These are phyloP conservation scores for Cercospora nicotianae DNA, from an alignment of 2,329 filamentous ascomycete genomes.

Conservation along the genomic window DNA sequence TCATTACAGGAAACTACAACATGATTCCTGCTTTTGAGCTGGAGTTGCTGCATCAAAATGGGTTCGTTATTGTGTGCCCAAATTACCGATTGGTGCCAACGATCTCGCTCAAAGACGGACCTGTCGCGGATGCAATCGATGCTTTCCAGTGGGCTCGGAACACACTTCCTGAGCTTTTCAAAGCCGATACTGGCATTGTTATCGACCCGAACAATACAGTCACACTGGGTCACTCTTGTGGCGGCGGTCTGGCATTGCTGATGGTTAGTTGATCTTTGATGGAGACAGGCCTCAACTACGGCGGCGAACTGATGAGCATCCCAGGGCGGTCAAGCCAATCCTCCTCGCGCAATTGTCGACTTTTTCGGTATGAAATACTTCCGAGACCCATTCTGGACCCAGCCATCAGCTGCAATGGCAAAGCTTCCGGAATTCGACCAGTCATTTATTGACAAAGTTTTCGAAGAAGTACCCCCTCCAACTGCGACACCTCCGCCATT, in stretches of 20 bases:
- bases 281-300: neutral
- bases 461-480: neutral
- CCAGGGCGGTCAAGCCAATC: neutral
- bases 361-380: neutral
- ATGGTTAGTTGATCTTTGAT: neutral
- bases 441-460: neutral
- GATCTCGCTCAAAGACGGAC: neutral
- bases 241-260: neutral
- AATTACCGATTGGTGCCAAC: neutral
- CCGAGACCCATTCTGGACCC: neutral
- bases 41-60: neutral
- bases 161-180: neutral
- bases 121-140: neutral
- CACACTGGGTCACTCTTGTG: neutral
- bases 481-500: neutral
- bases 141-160: neutral
- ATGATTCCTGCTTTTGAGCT: neutral
- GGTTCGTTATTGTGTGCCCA: neutral
- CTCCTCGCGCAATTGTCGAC: neutral
- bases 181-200: neutral
- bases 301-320: neutral
- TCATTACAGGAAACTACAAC: neutral
- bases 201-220: neutral
- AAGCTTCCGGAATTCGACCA: neutral
- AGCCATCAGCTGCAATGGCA: neutral